Evolutionary conservation across 2,329 filamentous ascomycete species (phyloP), one percentile per base, ranked within the genome.

Genomic region (Colletotrichum camelliae): DNA sequence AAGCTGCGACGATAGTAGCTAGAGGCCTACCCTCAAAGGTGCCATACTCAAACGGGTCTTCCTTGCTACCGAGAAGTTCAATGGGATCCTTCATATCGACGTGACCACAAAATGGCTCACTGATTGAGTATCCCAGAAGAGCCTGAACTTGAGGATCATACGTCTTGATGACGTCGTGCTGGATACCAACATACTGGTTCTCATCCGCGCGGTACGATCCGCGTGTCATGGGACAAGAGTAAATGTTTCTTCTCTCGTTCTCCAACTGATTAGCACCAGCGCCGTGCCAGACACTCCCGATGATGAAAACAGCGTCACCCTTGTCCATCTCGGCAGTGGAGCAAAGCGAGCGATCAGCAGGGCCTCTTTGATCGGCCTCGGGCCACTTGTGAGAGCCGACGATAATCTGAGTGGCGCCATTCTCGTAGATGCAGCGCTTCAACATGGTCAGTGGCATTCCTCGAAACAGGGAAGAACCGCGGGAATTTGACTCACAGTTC

Each of bases 71-170:
- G 6, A 48, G 31, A 61, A 61, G n/a, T 18, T 61, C 24, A 61
- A 61, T 61, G 9, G 29, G 43, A 48, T 48, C 60, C 60, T 62
- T 62, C 60, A 62, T 62, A 29, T 62, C 60, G 60, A 62, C 60
- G 15, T 62, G 60, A 5, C 60, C 60, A 13, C 60, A 62, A 16
- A 62, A 62, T 15, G 60, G 60, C 27, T 62, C 60, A n/a, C 60
- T 62, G 13, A 62, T 35, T 13, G 60, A 62, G 60, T 33, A 62
- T 29, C 60, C 60, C 60, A 62, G 29, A 35, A 62, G 60, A 21
- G 60, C 60, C 27, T 62, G 60, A 33, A 62, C 60, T 4, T 62
- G 29, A 13, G 60, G 60, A 18, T 29, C 60, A 6, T 62, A 62
- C 6, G 29, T 62, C 60, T 62, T 62, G 9, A 62, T 62, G 16